Evolutionary conservation across 2,329 filamentous ascomycete genomes (phyloP).

Genomic region (Diaporthe vexans): DNA sequence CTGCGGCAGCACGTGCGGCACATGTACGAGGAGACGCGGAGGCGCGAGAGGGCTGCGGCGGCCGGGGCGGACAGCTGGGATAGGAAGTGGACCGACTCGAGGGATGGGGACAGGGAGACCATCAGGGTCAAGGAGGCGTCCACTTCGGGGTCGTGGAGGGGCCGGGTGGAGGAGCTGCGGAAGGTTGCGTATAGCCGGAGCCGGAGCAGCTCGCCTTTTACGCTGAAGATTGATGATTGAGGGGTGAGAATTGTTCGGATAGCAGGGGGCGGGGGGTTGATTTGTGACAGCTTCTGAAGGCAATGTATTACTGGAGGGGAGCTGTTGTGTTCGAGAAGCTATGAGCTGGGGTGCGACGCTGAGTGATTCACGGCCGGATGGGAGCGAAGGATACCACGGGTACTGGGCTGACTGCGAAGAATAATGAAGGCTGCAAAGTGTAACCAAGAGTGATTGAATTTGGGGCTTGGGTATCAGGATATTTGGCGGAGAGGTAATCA

Average conservation of each 20-base stretch:
- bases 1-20: conserved; percentile 29
- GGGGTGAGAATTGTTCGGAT: neutral
- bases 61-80: conserved; percentile 4
- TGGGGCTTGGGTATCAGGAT: too few relatives aligned
- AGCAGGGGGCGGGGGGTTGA: neutral
- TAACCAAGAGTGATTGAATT: neutral
- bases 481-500: neutral
- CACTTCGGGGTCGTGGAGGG: neutral
- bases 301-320: neutral
- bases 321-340: too few relatives aligned
- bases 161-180: conserved; percentile 9
- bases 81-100: neutral
- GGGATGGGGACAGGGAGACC: conserved; percentile 3
- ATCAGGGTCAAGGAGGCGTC: conserved; percentile 15
- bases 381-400: neutral
- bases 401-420: conserved; percentile 2
- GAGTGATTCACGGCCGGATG: neutral
- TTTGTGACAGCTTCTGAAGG: neutral
- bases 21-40: conserved; percentile 34
- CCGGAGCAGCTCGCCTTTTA: conserved; percentile 32
- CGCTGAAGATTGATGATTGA: conserved; percentile 27
- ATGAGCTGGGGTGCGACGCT: neutral
- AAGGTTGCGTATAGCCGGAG: conserved; percentile 1
- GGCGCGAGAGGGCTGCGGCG: conserved; percentile 14
- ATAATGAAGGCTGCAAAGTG: neutral